A percentile compares a stretch with the other conserved stretches of the same genome.
phyloP scores from a whole-genome alignment of 2,329 filamentous ascomycete genomes.

The Botrytis cinerea region DNA sequence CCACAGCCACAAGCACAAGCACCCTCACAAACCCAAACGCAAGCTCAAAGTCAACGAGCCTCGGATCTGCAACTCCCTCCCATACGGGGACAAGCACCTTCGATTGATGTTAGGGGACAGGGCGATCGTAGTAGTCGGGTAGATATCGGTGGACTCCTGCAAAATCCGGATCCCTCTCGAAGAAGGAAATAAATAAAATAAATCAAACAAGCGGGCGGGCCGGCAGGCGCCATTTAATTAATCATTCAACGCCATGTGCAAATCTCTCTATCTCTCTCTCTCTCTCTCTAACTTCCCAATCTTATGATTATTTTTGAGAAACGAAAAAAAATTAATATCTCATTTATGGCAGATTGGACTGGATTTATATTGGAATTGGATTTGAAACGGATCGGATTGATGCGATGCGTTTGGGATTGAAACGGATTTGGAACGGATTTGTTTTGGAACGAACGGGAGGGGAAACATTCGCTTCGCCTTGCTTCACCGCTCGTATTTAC shows the following conservation, averaged over 20 bases:
- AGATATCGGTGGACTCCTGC: conserved; percentile 63
- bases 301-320: not conserved
- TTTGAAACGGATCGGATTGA: not conserved
- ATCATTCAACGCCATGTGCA: not conserved
- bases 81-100: conserved; percentile 41
- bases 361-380: not conserved
- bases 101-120: conserved; percentile 43
- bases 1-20: conserved; percentile 47
- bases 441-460: not conserved
- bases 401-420: too few relatives aligned
- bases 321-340: not conserved
- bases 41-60: conserved; percentile 46
- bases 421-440: too few relatives aligned
- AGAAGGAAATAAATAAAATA: conserved; percentile 5
- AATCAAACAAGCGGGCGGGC: too few relatives aligned
- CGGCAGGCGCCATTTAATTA: not conserved
- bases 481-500: too few relatives aligned
- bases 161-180: conserved; percentile 50
- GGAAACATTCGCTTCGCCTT: too few relatives aligned
- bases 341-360: not conserved
- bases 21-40: conserved; percentile 38
- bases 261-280: not conserved
- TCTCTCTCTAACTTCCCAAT: not conserved
- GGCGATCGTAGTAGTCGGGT: conserved; percentile 57
- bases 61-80: conserved; percentile 48